A percentile compares a stretch with the other conserved stretches of the same genome.
Evolutionary conservation across 139 green algal genomes (phyloP).

Genomic region (Tetraselmis chui): DNA sequence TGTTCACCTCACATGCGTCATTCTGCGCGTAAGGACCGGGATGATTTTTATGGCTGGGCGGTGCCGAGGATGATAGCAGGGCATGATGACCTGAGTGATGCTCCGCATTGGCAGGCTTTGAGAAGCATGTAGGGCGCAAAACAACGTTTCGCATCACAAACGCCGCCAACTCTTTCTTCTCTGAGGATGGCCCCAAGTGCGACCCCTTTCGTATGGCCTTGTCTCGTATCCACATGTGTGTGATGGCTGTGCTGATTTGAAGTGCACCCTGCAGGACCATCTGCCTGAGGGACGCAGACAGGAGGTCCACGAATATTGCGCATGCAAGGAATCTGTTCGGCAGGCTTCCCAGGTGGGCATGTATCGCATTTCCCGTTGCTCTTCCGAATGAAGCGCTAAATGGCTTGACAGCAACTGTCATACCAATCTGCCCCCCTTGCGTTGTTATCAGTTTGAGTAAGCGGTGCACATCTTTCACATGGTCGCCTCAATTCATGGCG

Average conservation of each 20-base stretch:
- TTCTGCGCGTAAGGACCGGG: too few relatives aligned
- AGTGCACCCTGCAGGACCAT: background rate
- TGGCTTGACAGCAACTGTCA: too few relatives aligned
- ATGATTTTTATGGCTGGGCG: too few relatives aligned
- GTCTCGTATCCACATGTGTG: too few relatives aligned
- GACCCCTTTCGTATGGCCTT: too few relatives aligned
- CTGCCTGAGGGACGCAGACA: background rate
- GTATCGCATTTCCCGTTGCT: too few relatives aligned
- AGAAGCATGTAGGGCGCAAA: background rate
- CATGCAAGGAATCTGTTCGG: background rate
- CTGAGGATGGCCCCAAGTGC: background rate
- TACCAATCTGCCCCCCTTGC: too few relatives aligned
- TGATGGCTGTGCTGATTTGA: background rate
- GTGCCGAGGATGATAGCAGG: too few relatives aligned
- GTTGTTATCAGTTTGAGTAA: too few relatives aligned
- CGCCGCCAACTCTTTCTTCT: background rate
- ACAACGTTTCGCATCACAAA: background rate
- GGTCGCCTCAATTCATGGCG: background rate
- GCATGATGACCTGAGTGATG: too few relatives aligned
- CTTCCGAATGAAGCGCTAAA: too few relatives aligned
- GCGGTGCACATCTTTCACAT: background rate
- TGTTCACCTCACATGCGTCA: too few relatives aligned
- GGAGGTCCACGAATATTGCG: background rate
- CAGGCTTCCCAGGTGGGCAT: background rate
- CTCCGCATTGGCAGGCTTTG: background rate